A percentile compares a stretch with the other conserved stretches of the same genome.
These are phyloP conservation scores for Globisporangium barbulae DNA, from an alignment of 352 stramenopile species.

Conservation along the genomic window DNA sequence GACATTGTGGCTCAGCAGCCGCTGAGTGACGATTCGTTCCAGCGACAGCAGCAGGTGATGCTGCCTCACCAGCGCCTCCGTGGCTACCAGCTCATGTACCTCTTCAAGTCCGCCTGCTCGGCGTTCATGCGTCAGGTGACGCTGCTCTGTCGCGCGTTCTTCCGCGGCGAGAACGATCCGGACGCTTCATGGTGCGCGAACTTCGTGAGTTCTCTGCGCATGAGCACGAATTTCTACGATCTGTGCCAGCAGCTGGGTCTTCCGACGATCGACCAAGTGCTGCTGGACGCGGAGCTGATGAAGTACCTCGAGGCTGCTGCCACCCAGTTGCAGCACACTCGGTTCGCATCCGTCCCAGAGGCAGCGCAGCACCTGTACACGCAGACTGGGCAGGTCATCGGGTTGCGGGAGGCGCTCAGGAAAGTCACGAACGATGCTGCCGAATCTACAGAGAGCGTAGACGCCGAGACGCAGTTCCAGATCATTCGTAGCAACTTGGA, in stretches of 20 bases:
- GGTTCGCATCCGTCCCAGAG: slow-evolving; percentile 43
- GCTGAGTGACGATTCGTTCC: background rate
- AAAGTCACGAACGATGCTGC: slow-evolving; percentile 16
- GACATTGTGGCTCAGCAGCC: slow-evolving; percentile 22
- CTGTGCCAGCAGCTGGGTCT: slow-evolving; percentile 77
- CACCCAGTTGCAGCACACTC: slow-evolving; percentile 38
- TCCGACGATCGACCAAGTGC: slow-evolving; percentile 51
- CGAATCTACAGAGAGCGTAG: background rate
- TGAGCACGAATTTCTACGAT: slow-evolving; percentile 72
- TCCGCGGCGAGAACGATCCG: slow-evolving; percentile 72
- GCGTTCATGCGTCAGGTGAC: slow-evolving; percentile 80
- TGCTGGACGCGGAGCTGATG: slow-evolving; percentile 45
- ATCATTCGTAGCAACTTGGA: slow-evolving; percentile 47
- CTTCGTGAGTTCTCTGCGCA: slow-evolving; percentile 68
- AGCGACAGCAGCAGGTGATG: slow-evolving; percentile 13
- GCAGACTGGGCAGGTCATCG: slow-evolving; percentile 47
- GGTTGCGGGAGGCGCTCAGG: slow-evolving; percentile 38
- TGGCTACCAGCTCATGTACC: slow-evolving; percentile 50
- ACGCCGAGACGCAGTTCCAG: slow-evolving; percentile 16
- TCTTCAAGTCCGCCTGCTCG: slow-evolving; percentile 76
- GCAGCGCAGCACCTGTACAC: slow-evolving; percentile 52
- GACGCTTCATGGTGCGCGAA: slow-evolving; percentile 76
- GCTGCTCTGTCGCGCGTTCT: slow-evolving; percentile 69
- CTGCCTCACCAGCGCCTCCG: slow-evolving; percentile 29
- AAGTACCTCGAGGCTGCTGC: slow-evolving; percentile 56